Evolutionary conservation across 1,284 basidiomycete species (phyloP).

Genomic region (Malassezia brasiliensis): DNA sequence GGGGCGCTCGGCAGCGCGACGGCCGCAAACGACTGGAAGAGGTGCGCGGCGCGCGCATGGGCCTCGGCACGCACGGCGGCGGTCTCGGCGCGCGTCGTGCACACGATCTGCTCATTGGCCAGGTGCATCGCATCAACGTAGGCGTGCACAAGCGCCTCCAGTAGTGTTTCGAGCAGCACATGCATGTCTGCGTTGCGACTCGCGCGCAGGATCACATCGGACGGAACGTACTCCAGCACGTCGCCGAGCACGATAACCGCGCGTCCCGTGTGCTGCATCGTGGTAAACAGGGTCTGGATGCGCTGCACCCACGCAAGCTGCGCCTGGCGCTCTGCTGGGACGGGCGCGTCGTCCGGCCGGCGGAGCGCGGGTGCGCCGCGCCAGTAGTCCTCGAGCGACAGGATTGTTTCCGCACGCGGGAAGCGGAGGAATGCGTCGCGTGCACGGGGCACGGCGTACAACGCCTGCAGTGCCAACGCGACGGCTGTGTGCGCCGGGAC

Average conservation of each 20-base stretch:
- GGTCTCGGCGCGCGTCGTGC: not conserved
- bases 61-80: not conserved
- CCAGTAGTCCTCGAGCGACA: constrained; percentile 7
- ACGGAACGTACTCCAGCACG: not conserved
- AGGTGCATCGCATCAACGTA: not conserved
- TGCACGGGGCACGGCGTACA: constrained; percentile 2
- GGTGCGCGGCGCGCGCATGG: not conserved
- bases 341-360: not conserved
- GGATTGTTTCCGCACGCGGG: not conserved
- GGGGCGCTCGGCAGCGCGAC: not conserved
- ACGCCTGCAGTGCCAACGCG: constrained; percentile 7
- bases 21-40: constrained; percentile 10
- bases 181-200: constrained; percentile 2
- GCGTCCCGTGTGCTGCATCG: not conserved
- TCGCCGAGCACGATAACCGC: constrained; percentile 12
- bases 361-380: not conserved
- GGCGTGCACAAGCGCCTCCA: constrained; percentile 9
- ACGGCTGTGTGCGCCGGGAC: constrained; percentile 1
- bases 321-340: not conserved
- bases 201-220: constrained; percentile 1
- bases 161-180: not conserved
- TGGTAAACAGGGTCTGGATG: constrained; percentile 8
- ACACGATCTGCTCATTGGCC: not conserved
- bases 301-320: constrained; percentile 7
- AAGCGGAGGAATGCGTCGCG: not conserved